These are phyloP conservation scores for Botryobasidium botryosum DNA, from an alignment of 768 basidiomycete species.

Conservation along the genomic window DNA sequence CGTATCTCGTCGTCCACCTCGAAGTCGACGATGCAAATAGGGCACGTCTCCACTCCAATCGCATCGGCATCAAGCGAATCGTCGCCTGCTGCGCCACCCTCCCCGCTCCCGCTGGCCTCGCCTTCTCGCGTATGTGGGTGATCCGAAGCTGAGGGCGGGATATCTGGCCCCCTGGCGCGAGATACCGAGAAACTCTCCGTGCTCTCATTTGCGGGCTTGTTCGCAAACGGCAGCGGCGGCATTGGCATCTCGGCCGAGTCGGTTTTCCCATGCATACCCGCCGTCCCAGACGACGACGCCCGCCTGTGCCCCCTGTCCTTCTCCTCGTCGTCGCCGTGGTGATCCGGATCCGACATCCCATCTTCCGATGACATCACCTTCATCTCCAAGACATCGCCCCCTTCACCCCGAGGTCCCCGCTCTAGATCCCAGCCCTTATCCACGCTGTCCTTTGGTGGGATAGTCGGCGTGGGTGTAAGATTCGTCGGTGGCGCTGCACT, in stretches of 20 bases:
- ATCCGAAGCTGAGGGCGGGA: neutral
- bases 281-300: neutral
- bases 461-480: neutral
- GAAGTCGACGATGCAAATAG: constrained; percentile 89
- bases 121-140: neutral
- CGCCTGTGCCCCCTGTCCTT: too few species aligned
- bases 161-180: neutral
- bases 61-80: constrained; percentile 32
- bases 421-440: neutral
- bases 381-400: neutral
- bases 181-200: neutral
- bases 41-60: constrained; percentile 75
- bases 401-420: neutral
- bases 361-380: too few species aligned
- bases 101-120: constrained; percentile 10
- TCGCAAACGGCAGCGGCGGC: too few species aligned
- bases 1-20: constrained; percentile 86
- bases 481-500: constrained; percentile 10
- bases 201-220: neutral
- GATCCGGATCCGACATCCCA: too few species aligned
- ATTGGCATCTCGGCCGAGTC: neutral
- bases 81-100: constrained; percentile 23
- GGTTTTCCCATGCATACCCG: neutral
- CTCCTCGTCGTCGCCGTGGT: too few species aligned
- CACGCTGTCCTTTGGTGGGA: neutral